phyloP scores from a whole-genome alignment of 2,329 filamentous ascomycete species.

The Fusarium penzigii region DNA sequence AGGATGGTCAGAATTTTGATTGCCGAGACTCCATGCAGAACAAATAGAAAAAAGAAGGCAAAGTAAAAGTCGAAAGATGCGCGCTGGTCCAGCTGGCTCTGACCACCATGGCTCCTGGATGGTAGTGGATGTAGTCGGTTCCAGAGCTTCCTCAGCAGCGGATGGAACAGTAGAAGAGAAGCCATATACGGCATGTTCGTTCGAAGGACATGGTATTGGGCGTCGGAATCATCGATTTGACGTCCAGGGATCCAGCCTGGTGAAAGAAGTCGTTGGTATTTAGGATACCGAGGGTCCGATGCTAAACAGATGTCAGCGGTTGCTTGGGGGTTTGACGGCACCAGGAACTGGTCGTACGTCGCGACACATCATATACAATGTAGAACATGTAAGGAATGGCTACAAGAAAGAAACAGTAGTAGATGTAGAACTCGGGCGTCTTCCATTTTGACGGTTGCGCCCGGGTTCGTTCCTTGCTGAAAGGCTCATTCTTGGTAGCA shows the following conservation, averaged over 20 bases:
- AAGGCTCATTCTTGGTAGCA: conserved; percentile 32
- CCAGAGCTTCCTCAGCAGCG: conserved; percentile 72
- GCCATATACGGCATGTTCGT: conserved; percentile 81
- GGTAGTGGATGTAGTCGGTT: conserved; percentile 52
- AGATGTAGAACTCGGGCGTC: conserved; percentile 82
- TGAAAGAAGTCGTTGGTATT: conserved; percentile 70
- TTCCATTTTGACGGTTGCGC: conserved; percentile 75
- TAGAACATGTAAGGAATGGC: conserved; percentile 88
- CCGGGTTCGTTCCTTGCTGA: conserved; percentile 41
- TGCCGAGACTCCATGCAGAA: conserved; percentile 81
- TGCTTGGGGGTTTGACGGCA: conserved; percentile 1
- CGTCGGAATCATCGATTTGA: conserved; percentile 88
- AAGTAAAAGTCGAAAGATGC: conserved; percentile 82
- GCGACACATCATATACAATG: conserved; percentile 81
- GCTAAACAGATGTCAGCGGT: conserved; percentile 48
- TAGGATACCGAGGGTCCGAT: conserved; percentile 76
- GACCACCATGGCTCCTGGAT: conserved; percentile 42
- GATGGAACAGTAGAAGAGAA: conserved; percentile 74
- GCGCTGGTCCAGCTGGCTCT: conserved; percentile 66
- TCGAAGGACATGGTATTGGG: conserved; percentile 84
- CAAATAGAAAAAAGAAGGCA: conserved; percentile 74
- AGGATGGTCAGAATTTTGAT: conserved; percentile 82
- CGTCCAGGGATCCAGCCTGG: conserved; percentile 91
- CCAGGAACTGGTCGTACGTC: conserved; percentile 53
- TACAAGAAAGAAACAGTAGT: conserved; percentile 67